A percentile compares a stretch with the other conserved stretches of the same genome.
These are phyloP conservation scores for Pichia deserticola DNA, from an alignment of 805 yeast species.

Conservation along the genomic window DNA sequence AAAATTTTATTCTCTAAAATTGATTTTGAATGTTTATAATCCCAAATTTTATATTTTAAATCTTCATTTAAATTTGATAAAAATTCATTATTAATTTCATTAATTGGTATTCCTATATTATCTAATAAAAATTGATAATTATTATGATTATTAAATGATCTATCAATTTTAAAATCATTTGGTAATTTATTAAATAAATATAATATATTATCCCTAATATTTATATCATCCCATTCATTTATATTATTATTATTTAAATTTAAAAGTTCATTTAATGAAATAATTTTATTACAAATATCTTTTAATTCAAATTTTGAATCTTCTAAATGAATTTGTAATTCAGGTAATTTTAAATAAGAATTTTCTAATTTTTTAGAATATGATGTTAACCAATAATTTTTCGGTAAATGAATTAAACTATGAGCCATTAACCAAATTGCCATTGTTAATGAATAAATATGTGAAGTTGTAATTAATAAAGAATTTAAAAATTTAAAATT, in stretches of 20 bases:
- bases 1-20: slow-evolving; percentile 47
- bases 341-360: slow-evolving; percentile 48
- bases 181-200: slow-evolving; percentile 43
- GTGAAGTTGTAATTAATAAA: slow-evolving; percentile 67
- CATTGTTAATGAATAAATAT: slow-evolving; percentile 63
- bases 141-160: not conserved
- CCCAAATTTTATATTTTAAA: slow-evolving; percentile 22
- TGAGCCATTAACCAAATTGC: slow-evolving; percentile 84
- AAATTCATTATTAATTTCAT: not conserved
- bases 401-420: slow-evolving; percentile 65
- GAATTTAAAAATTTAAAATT: slow-evolving; percentile 47
- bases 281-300: slow-evolving; percentile 55
- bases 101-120: not conserved
- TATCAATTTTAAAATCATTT: slow-evolving; percentile 25
- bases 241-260: slow-evolving; percentile 18
- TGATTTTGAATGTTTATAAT: slow-evolving; percentile 46
- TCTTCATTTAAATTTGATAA: slow-evolving; percentile 3
- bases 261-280: slow-evolving; percentile 40
- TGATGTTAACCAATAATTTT: slow-evolving; percentile 26
- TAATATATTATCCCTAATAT: slow-evolving; percentile 58
- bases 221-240: slow-evolving; percentile 22
- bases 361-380: slow-evolving; percentile 24
- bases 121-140: slow-evolving; percentile 1
- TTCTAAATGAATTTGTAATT: slow-evolving; percentile 48
- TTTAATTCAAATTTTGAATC: slow-evolving; percentile 57